Evolutionary conservation across 1,139 yeast genomes (phyloP), one percentile per base, ranked within the genome.

Genomic region (Lodderomyces oxycetoniae): DNA sequence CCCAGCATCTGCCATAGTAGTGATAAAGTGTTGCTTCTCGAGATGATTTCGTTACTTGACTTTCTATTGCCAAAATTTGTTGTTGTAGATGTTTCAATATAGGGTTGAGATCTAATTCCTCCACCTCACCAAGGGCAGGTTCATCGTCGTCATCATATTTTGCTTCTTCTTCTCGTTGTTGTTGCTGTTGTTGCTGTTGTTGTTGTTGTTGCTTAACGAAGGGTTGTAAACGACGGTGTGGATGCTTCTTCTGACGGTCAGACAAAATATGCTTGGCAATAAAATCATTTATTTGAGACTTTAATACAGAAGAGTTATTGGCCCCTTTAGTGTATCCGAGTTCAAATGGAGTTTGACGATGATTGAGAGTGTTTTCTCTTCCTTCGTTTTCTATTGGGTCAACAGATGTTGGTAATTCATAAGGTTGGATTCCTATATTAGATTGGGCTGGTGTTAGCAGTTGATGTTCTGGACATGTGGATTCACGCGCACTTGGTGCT

Each of bases 281-380:
- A 42, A 8, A 3, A 17, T 30, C 7, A 34, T 36, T 15, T 41
- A 21, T 34, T 17, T 52, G 55, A 4, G 36, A 45, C 31, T 56
- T 61, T 16, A 67, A 40, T 6, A 37, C 40, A 12, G 39, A 47
- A 3, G 69, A 57, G 41, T 53, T 60, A 28, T 55, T 45, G 2
- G 59, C 43, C 0, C 73, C 73, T 28, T 47, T 53, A 9, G 51
- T 52, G 39, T 52, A 65, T 4, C 74, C 74, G 35, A 48, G 49
- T 24, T 62, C 60, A 35, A 55, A 67, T 1, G 72, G 52, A 2
- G 57, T 45, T 5, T 57, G 55, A 0, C 59, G 61, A 28, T 57
- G 53, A 10, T 49, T 59, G 36, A 55, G 57, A 32, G n/a, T n/a
- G n/a, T n/a, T n/a, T n/a, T n/a, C n/a, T n/a, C n/a, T n/a, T 54